phyloP scores from a whole-genome alignment of 495 filamentous ascomycete genomes.

The Copromyces sp. region DNA sequence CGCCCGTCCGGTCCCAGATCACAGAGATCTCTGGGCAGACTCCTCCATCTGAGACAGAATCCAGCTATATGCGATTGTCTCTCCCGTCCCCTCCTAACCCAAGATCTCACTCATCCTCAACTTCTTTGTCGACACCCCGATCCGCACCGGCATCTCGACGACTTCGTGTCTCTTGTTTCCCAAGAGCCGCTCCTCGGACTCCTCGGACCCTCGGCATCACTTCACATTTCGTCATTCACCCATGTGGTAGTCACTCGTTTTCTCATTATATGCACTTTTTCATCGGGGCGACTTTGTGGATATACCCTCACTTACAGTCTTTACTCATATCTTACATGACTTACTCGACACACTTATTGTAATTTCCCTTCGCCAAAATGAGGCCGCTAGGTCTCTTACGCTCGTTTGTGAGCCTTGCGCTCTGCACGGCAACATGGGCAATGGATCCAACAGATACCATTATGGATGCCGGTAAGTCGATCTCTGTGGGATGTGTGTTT shows the following conservation, averaged over 20 bases:
- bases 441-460: slow-evolving; percentile 8
- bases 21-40: background rate
- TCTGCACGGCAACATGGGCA: slow-evolving; percentile 6
- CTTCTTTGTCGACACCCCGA: slow-evolving; percentile 2
- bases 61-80: background rate
- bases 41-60: background rate
- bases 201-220: background rate
- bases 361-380: background rate
- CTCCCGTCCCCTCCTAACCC: background rate
- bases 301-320: background rate
- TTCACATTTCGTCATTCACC: background rate
- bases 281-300: background rate
- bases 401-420: slow-evolving; percentile 9
- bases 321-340: background rate
- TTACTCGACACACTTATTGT: slow-evolving; percentile 1
- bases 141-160: background rate
- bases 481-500: background rate
- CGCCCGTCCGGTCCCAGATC: background rate
- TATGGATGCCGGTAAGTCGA: slow-evolving; percentile 7
- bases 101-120: background rate
- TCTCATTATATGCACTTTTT: background rate
- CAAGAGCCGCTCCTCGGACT: background rate
- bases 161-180: background rate
- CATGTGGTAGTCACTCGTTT: background rate
- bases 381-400: slow-evolving; percentile 7